These are phyloP conservation scores for Scutellaria baicalensis DNA, from an alignment of 257 asterid genomes.

Conservation along the genomic window DNA sequence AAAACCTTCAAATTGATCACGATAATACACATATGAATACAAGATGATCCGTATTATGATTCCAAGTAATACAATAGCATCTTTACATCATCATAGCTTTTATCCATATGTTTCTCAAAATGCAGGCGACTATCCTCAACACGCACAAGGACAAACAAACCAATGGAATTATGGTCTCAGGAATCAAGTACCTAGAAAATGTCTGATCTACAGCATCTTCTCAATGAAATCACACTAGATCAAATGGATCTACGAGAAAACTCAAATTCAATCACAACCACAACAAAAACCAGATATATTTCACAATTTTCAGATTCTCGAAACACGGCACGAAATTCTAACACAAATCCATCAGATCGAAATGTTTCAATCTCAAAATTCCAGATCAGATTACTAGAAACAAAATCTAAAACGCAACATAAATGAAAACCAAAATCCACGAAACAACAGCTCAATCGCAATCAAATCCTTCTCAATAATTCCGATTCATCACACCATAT, in stretches of 20 bases:
- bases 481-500: not conserved
- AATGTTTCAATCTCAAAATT: not conserved
- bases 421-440: slow-evolving; percentile 1
- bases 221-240: not conserved
- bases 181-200: not conserved
- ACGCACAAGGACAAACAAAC: not conserved
- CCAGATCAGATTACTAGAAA: slow-evolving; percentile 23
- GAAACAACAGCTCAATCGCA: slow-evolving; percentile 8
- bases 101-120: not conserved
- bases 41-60: not conserved
- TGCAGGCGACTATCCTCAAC: not conserved
- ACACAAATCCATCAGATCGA: slow-evolving; percentile 24
- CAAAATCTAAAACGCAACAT: slow-evolving; percentile 3
- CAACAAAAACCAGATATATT: not conserved
- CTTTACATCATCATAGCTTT: not conserved
- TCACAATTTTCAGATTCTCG: not conserved
- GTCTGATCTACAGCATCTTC: not conserved
- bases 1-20: not conserved
- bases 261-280: slow-evolving; percentile 7
- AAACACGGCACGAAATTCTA: not conserved
- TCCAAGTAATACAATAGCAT: not conserved
- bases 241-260: slow-evolving; percentile 18
- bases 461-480: not conserved
- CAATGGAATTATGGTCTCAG: not conserved
- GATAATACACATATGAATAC: not conserved